phyloP scores from a whole-genome alignment of 2,329 filamentous ascomycete species.

The Venturia nashicola region DNA sequence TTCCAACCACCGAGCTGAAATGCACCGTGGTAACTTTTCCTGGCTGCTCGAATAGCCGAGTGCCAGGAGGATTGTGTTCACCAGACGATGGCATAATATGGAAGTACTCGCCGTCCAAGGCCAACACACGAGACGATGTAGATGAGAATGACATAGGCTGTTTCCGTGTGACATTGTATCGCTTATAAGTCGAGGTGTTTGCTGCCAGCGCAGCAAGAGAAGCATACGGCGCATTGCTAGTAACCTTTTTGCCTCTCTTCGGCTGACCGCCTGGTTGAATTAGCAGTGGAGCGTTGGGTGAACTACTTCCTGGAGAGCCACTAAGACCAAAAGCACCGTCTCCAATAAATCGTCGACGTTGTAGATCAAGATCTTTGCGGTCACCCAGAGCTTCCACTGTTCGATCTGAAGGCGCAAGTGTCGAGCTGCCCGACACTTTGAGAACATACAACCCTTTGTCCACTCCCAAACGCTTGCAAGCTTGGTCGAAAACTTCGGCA shows the following conservation, averaged over 20 bases:
- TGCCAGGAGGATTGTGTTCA: conserved; percentile 21
- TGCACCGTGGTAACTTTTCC: conserved; percentile 71
- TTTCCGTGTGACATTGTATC: conserved; percentile 70
- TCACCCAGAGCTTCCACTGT: conserved; percentile 69
- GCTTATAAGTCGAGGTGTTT: conserved; percentile 44
- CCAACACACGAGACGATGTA: conserved; percentile 61
- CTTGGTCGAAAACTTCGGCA: conserved; percentile 66
- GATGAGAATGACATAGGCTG: conserved; percentile 71
- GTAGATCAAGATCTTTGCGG: conserved; percentile 62
- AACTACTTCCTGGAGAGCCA: conserved; percentile 57
- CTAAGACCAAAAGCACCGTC: conserved; percentile 60
- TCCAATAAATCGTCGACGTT: conserved; percentile 61
- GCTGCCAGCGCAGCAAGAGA: conserved; percentile 41
- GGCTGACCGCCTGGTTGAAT: conserved; percentile 38
- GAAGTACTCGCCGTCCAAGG: conserved; percentile 76
- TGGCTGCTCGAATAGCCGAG: conserved; percentile 51
- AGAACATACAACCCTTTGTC: conserved; percentile 72
- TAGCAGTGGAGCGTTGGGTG: conserved; percentile 54
- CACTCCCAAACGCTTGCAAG: conserved; percentile 64
- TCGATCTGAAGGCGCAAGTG: conserved; percentile 63
- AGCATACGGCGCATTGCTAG: conserved; percentile 40
- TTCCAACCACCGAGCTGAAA: conserved; percentile 70
- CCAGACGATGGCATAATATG: conserved; percentile 56
- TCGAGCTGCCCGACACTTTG: conserved; percentile 62
- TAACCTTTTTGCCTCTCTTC: conserved; percentile 38